Base-by-base conservation (phyloP, 768 basidiomycete genomes). In the Ramaria rubella region DNA sequence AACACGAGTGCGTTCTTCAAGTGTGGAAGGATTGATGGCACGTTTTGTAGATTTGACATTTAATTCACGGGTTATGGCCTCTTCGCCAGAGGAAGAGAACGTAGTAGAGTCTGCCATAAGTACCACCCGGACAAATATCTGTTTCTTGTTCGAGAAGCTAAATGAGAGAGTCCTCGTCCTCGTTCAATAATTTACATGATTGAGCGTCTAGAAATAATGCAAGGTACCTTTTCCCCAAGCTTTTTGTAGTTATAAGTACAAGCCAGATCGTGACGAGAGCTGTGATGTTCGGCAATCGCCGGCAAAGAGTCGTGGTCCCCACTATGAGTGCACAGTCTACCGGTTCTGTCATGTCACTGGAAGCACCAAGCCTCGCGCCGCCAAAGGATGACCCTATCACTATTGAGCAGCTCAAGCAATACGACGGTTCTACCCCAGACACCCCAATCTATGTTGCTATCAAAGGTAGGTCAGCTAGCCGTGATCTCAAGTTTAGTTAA, bases 391-490 rank as follows among this genome's bases (percentile, higher is more conserved):
- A 91, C 67, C 86, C 88, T 0, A 89, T 82, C 73, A 86, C 89
- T 0, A 75, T 76, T 15, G 78, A 79, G 59, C 70, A 88, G 61
- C 76, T 98, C 58, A 82, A 77, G 36, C 60, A 76, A 63, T 93
- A 76, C 67, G 82, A 94, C 69, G 94, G 94, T 17, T 72, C 75
- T 0, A 80, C 84, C 60, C 67, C 76, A 0, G 64, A 69, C 38
- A 81, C 81, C 62, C 90, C 91, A 0, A 90, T 98, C 59, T 93
- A 87, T 62, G 87, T 98, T 42, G 86, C 92, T 29, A 94, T 98
- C 73, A 97, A 96, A 77, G 91, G 90, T 85, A 57, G 42, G 66
- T 62, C 21, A 19, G 6, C 43, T 43, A 30, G 17, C 11, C n/a
- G 33, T 23, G 12, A 48, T 40, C n/a, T 42, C 33, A 44, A 36